Base-by-base conservation (phyloP, 2,329 filamentous ascomycete genomes). In the Exophiala alcalophila region DNA sequence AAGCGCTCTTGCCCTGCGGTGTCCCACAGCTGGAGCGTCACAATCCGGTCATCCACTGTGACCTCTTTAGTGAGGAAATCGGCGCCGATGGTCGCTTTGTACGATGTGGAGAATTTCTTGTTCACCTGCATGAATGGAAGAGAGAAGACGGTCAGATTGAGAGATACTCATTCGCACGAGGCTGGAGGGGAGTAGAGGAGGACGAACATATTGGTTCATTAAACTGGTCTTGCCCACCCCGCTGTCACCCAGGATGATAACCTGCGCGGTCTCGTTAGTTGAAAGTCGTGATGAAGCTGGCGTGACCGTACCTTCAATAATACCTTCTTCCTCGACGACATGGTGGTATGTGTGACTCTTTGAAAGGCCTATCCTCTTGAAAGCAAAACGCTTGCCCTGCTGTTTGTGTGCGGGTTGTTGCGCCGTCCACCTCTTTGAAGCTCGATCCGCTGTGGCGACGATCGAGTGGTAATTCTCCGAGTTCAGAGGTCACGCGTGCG, bases 21-120 rank as follows among this genome's bases (percentile, higher is more conserved):
- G 65, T 98, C 91, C 91, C 91, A 98, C 24, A 98, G 84, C 88
- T 95, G 92, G 89, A 98, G 97, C 24, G 92, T 98, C 55, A 98
- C 92, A 62, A 97, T 80, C 63, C 91, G 81, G 70, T 97, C 92
- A 69, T 97, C 92, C 40, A 98, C 91, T 54, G 96, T 75, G 27
- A 98, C 92, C 73, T 98, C 92, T 67, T 95, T 94, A 43, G 92
- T 98, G 49, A 98, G 76, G 70, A 98, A 98, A 69, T 98, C 92
- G 65, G 92, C 92, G 57, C 92, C 92, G 65, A 98, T 98, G 31
- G 92, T 98, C 47, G 92, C 92, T 74, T 98, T 98, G 81, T 98
- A 98, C 74, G 90, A 96, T 57, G 90, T 91, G 66, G 90, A 96
- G 76, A 98, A 98, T 69, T 98, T 97, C 75, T 98, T 98, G 77